These are phyloP conservation scores for Shiraia sp. DNA, from an alignment of 2,329 filamentous ascomycete genomes.

Conservation along the genomic window DNA sequence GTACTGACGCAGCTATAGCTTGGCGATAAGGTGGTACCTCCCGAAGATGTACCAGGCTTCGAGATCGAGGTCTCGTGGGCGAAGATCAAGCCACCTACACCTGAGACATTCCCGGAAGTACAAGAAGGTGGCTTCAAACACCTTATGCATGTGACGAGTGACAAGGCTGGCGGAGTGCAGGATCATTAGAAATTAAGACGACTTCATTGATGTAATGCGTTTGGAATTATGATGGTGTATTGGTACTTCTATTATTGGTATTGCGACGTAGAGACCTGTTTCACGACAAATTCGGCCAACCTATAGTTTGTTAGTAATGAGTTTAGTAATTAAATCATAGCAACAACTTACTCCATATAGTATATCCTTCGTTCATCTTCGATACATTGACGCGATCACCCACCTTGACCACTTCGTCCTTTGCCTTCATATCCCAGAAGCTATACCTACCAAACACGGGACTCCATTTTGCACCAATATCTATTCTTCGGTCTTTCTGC, in stretches of 20 bases:
- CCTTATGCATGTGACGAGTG: slow-evolving; percentile 8
- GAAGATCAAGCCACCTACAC: slow-evolving; percentile 42
- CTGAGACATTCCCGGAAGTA: slow-evolving; percentile 16
- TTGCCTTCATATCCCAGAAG: slow-evolving; percentile 39
- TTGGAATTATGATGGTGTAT: too few species aligned
- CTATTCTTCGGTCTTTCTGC: slow-evolving; percentile 51
- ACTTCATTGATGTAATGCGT: too few species aligned
- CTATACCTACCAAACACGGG: slow-evolving; percentile 55
- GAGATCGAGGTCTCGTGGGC: slow-evolving; percentile 46
- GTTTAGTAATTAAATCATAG: too few species aligned
- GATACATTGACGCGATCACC: slow-evolving; percentile 50
- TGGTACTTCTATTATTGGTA: too few species aligned
- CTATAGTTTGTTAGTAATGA: too few species aligned
- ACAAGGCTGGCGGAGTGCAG: slow-evolving; percentile 1
- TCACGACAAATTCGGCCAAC: too few species aligned
- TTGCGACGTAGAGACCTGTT: too few species aligned
- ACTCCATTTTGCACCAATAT: slow-evolving; percentile 50
- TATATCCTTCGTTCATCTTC: slow-evolving; percentile 45
- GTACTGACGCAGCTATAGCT: slow-evolving; percentile 28
- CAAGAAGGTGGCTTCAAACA: slow-evolving; percentile 12
- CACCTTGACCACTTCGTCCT: slow-evolving; percentile 32
- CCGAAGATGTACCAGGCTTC: slow-evolving; percentile 41
- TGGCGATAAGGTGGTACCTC: slow-evolving; percentile 40
- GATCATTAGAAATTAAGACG: too few species aligned
- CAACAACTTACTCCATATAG: slow-evolving; percentile 49